Percentiles rank a stretch among this genome's conserved stretches.
phyloP scores from a whole-genome alignment of 257 asterid species.

The Fraxinus excelsior region DNA sequence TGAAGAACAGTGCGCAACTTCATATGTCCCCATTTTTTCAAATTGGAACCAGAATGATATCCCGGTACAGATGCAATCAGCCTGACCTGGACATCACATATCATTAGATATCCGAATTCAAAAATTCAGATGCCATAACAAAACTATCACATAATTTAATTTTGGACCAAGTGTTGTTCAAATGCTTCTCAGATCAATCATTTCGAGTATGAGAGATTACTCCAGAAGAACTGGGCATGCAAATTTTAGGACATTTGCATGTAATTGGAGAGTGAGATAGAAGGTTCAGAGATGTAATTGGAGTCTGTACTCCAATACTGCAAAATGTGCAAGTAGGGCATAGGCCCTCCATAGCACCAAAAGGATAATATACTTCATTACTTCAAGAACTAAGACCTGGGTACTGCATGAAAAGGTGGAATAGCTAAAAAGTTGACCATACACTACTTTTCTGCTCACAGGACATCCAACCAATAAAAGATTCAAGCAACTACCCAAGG shows the following conservation, averaged over 20 bases:
- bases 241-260: too few species aligned
- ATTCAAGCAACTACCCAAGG: not conserved
- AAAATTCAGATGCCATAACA: not conserved
- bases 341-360: not conserved
- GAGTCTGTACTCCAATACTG: not conserved
- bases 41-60: conserved; percentile 78
- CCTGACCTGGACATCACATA: conserved; percentile 67
- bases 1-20: conserved; percentile 86
- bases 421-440: not conserved
- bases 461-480: not conserved
- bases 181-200: conserved; percentile 2
- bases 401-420: not conserved
- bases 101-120: not conserved
- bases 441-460: not conserved
- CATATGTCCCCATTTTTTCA: conserved; percentile 98
- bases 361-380: not conserved
- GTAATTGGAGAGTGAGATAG: conserved; percentile 3
- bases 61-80: conserved; percentile 97
- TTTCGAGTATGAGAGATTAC: not conserved
- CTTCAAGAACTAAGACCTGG: not conserved
- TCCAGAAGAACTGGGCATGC: too few species aligned
- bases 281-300: not conserved
- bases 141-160: conserved; percentile 1
- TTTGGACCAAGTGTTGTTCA: not conserved
- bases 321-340: not conserved